Evolutionary conservation across 2,329 filamentous ascomycete species (phyloP).

Genomic region (Epichloe uncinata): DNA sequence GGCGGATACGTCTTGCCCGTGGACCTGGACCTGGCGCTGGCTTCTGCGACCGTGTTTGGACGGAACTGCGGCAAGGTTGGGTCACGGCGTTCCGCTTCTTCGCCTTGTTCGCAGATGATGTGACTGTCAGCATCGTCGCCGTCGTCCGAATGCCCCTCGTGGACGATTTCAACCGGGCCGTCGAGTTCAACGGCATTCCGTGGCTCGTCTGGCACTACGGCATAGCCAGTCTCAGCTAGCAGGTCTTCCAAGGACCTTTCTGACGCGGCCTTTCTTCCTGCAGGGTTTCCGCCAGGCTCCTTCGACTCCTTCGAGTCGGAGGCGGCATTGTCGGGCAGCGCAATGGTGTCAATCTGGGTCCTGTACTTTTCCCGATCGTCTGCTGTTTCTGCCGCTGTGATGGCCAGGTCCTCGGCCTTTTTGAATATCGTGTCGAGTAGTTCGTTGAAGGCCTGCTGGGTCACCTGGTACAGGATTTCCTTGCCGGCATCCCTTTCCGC

Average conservation of each 20-base stretch:
- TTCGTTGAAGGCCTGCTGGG: constrained; percentile 85
- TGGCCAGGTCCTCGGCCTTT: constrained; percentile 60
- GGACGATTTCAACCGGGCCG: constrained; percentile 12
- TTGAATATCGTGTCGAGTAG: constrained; percentile 79
- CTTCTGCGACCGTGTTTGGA: constrained; percentile 32
- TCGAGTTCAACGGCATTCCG: constrained; percentile 22
- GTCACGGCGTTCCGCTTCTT: constrained; percentile 29
- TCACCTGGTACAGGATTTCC: constrained; percentile 82
- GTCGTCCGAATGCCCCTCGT: constrained; percentile 9
- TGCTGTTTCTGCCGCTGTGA: constrained; percentile 52
- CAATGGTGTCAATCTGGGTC: constrained; percentile 31
- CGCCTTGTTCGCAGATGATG: not conserved
- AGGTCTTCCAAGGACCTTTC: constrained; percentile 23
- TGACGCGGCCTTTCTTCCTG: not conserved
- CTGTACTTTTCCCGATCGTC: constrained; percentile 44
- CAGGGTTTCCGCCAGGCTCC: not conserved
- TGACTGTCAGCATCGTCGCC: not conserved
- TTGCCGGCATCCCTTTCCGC: constrained; percentile 73
- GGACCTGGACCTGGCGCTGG: constrained; percentile 6
- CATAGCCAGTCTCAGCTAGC: constrained; percentile 31
- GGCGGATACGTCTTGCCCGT: not conserved
- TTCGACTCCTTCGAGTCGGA: not conserved
- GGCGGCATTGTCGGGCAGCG: constrained; percentile 14
- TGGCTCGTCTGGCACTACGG: constrained; percentile 20
- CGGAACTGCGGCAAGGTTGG: constrained; percentile 57